Conservation (phyloP, 2,329 filamentous ascomycete genomes). For the Ophiostoma pallidulum region DNA sequence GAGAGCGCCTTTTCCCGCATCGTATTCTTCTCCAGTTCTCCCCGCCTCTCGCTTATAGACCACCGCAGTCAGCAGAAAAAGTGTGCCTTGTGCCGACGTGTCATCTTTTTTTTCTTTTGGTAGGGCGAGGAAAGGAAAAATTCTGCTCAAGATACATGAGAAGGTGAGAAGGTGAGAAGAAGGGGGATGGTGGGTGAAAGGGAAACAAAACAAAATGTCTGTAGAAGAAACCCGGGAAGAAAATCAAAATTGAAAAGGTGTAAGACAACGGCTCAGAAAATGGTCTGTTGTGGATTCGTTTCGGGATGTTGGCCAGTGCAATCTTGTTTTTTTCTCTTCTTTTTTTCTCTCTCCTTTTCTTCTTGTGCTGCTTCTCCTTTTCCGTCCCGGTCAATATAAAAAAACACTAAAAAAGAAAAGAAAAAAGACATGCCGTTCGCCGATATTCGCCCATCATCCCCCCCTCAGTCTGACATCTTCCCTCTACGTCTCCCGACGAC, state of each 20-base stretch:
- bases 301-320: neutral
- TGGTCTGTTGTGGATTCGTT: too few relatives aligned
- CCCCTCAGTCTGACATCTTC: neutral
- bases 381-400: neutral
- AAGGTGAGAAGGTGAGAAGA: neutral
- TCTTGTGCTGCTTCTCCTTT: neutral
- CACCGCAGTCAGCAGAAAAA: neutral
- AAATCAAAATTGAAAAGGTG: neutral
- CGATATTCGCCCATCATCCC: constrained; percentile 1
- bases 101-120: neutral
- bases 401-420: neutral
- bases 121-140: too few relatives aligned
- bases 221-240: neutral
- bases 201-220: neutral
- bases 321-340: neutral
- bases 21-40: too few relatives aligned
- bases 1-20: too few relatives aligned
- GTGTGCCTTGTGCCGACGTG: neutral
- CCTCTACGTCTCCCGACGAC: neutral
- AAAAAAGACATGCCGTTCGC: neutral
- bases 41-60: neutral
- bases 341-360: constrained; percentile 7
- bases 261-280: neutral
- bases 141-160: neutral
- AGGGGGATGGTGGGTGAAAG: neutral